These are phyloP conservation scores for Boletus sp. DNA, from an alignment of 1,284 basidiomycete genomes.

Conservation along the genomic window DNA sequence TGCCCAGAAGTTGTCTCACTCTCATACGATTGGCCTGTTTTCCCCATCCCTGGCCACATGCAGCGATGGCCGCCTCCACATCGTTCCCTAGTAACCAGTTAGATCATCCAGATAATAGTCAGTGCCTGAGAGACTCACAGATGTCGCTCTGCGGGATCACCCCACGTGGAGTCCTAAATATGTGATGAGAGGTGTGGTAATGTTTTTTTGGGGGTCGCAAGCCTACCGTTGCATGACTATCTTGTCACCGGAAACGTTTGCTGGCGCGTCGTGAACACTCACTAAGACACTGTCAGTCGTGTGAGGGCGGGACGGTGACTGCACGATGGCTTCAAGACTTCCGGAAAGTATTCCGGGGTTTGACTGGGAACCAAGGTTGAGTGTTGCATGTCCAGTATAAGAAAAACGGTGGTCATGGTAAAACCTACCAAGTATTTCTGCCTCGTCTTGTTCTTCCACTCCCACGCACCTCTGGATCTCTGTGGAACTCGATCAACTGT, in stretches of 20 bases:
- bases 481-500: not conserved
- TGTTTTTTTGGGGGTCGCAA: not conserved
- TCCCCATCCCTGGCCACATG: not conserved
- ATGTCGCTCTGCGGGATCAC: conserved; percentile 1
- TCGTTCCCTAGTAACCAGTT: not conserved
- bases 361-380: not conserved
- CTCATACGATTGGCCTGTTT: not conserved
- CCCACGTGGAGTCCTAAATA: not conserved
- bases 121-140: not conserved
- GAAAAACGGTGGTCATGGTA: not conserved
- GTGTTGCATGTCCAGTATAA: not conserved
- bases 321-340: not conserved
- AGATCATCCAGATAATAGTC: not conserved
- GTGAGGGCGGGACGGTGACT: not conserved
- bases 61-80: not conserved
- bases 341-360: not conserved
- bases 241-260: too few relatives aligned
- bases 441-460: too few relatives aligned
- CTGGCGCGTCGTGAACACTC: not conserved
- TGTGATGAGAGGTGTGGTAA: not conserved
- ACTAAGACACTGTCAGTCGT: not conserved
- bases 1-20: not conserved
- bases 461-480: not conserved
- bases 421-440: not conserved
- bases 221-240: not conserved